These are phyloP conservation scores for Apiotrichum gamsii DNA, from an alignment of 1,284 basidiomycete species.

Conservation along the genomic window DNA sequence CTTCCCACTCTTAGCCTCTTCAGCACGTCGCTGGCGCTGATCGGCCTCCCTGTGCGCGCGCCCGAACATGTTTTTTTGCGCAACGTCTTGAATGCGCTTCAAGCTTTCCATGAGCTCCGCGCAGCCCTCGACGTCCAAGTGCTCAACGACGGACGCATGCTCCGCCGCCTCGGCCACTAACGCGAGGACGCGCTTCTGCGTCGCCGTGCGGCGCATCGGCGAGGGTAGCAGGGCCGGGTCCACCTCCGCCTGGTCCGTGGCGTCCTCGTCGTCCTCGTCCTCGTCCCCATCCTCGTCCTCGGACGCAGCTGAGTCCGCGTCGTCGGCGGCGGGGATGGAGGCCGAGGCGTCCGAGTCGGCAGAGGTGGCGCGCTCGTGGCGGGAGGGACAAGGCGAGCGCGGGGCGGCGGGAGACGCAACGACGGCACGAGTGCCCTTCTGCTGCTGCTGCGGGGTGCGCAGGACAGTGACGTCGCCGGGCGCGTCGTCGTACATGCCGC, in stretches of 20 bases:
- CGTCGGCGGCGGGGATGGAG: not conserved
- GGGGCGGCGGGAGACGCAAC: too few relatives aligned
- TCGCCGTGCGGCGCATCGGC: slow-evolving; percentile 20
- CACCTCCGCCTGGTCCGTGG: too few relatives aligned
- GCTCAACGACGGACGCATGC: slow-evolving; percentile 19
- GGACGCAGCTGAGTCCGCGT: not conserved
- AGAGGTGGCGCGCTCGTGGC: not conserved
- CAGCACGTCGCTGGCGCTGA: too few relatives aligned
- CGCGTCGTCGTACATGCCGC: slow-evolving; percentile 3
- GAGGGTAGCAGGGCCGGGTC: slow-evolving; percentile 10
- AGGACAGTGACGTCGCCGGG: slow-evolving; percentile 2
- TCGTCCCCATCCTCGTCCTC: not conserved
- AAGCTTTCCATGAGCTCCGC: slow-evolving; percentile 21
- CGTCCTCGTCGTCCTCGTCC: not conserved
- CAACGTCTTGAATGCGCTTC: slow-evolving; percentile 17
- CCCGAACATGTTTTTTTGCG: too few relatives aligned
- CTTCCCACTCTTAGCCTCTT: too few relatives aligned
- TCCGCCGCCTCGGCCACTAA: slow-evolving; percentile 25
- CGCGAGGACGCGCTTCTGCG: slow-evolving; percentile 25
- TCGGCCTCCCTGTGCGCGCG: too few relatives aligned
- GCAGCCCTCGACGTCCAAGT: slow-evolving; percentile 30
- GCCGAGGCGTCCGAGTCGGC: not conserved
- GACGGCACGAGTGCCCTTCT: not conserved
- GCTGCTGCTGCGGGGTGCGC: slow-evolving; percentile 1
- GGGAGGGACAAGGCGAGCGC: too few relatives aligned